These are phyloP conservation scores for Kuraishia ogatae DNA, from an alignment of 805 yeast genomes.

Conservation along the genomic window DNA sequence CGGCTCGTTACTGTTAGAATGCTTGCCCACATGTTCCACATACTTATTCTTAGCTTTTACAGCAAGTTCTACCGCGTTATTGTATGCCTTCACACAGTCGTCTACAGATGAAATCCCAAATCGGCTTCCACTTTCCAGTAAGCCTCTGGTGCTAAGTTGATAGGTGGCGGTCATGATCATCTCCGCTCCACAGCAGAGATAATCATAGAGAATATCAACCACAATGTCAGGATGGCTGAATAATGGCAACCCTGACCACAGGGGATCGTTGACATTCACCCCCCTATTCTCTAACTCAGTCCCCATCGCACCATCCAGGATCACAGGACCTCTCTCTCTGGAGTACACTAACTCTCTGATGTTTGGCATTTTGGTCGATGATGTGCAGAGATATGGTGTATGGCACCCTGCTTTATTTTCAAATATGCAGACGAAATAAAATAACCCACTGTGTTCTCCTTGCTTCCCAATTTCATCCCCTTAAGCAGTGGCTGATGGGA, in stretches of 20 bases:
- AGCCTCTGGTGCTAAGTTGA: conserved; percentile 42
- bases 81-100: conserved; percentile 12
- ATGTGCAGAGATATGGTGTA: neutral
- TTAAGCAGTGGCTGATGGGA: neutral
- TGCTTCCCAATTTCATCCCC: too few relatives aligned
- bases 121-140: conserved; percentile 16
- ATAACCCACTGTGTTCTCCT: neutral
- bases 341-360: neutral
- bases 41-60: conserved; percentile 11
- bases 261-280: conserved; percentile 30
- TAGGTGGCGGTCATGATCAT: conserved; percentile 49
- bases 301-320: conserved; percentile 61
- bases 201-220: conserved; percentile 38
- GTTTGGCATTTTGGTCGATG: neutral
- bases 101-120: neutral
- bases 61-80: conserved; percentile 16
- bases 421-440: neutral
- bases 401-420: neutral
- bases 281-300: conserved; percentile 49
- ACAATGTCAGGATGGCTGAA: conserved; percentile 34
- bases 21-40: conserved; percentile 2
- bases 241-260: conserved; percentile 58
- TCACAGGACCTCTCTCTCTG: neutral
- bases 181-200: conserved; percentile 46
- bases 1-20: conserved; percentile 4